A percentile compares a stretch with the other conserved stretches of the same genome.
These are phyloP conservation scores for Ehretia macrophylla DNA, from an alignment of 257 asterid genomes.

Conservation along the genomic window DNA sequence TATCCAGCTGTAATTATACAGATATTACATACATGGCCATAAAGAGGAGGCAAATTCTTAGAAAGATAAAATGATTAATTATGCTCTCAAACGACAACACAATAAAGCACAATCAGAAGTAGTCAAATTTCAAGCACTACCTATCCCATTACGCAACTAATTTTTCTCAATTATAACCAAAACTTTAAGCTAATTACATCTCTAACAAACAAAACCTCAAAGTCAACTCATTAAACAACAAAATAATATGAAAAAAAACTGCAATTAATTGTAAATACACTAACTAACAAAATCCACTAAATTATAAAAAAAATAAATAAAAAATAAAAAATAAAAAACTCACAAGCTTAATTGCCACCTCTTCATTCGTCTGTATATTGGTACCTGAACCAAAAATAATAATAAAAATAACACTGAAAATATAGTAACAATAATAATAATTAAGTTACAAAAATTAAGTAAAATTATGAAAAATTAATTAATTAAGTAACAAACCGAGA, in stretches of 20 bases:
- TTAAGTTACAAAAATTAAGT: neutral
- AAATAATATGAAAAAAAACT: slow-evolving; percentile 5
- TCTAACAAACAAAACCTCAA: neutral
- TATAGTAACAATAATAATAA: neutral
- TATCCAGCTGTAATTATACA: neutral
- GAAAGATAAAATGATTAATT: too few relatives aligned
- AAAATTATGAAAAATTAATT: neutral
- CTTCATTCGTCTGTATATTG: slow-evolving; percentile 73
- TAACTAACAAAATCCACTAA: neutral
- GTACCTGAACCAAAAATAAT: slow-evolving; percentile 37
- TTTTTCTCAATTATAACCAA: neutral
- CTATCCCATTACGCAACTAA: neutral
- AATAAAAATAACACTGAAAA: neutral
- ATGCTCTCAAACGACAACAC: neutral
- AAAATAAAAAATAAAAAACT: slow-evolving; percentile 24
- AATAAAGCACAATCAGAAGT: too few relatives aligned
- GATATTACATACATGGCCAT: neutral
- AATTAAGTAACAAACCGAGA: slow-evolving; percentile 23
- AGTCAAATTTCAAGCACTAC: too few relatives aligned
- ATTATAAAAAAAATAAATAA: neutral
- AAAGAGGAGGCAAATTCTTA: too few relatives aligned
- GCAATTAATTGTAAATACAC: neutral
- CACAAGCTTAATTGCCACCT: slow-evolving; percentile 84
- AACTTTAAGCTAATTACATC: neutral
- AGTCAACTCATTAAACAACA: neutral